phyloP scores from a whole-genome alignment of 2,329 filamentous ascomycete genomes.

The Pestalotiopsis sp. region DNA sequence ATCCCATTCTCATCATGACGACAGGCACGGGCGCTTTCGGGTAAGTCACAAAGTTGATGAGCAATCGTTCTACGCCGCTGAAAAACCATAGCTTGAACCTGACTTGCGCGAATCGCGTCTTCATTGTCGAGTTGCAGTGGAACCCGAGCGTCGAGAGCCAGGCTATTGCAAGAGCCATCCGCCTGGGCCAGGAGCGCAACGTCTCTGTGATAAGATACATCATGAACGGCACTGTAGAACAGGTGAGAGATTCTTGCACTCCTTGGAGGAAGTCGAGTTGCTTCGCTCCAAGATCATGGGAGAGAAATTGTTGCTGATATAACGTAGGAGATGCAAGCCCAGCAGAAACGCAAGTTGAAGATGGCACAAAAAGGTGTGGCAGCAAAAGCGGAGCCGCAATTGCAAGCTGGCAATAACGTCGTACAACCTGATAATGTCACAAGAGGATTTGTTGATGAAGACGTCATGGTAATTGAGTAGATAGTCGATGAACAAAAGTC shows the following conservation, averaged over 20 bases:
- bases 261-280: neutral
- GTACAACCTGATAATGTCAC: too few relatives aligned
- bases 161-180: slow-evolving; percentile 50
- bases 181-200: slow-evolving; percentile 45
- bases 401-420: too few relatives aligned
- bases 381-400: too few relatives aligned
- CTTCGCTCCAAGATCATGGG: neutral
- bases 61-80: neutral
- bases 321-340: slow-evolving; percentile 6
- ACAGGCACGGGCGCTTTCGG: slow-evolving; percentile 54
- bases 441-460: slow-evolving; percentile 1
- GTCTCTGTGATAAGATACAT: slow-evolving; percentile 50
- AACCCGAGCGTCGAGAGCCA: slow-evolving; percentile 56
- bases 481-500: neutral
- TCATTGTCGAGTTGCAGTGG: slow-evolving; percentile 57
- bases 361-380: slow-evolving; percentile 7
- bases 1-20: slow-evolving; percentile 52
- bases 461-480: neutral
- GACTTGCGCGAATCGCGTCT: slow-evolving; percentile 47
- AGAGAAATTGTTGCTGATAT: neutral
- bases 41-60: slow-evolving; percentile 29
- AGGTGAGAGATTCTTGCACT: slow-evolving; percentile 33
- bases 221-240: slow-evolving; percentile 43
- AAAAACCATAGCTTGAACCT: slow-evolving; percentile 44
- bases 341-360: slow-evolving; percentile 3